Conservation (phyloP, 768 basidiomycete species). For the Tylopilus rubrobrunneus region DNA sequence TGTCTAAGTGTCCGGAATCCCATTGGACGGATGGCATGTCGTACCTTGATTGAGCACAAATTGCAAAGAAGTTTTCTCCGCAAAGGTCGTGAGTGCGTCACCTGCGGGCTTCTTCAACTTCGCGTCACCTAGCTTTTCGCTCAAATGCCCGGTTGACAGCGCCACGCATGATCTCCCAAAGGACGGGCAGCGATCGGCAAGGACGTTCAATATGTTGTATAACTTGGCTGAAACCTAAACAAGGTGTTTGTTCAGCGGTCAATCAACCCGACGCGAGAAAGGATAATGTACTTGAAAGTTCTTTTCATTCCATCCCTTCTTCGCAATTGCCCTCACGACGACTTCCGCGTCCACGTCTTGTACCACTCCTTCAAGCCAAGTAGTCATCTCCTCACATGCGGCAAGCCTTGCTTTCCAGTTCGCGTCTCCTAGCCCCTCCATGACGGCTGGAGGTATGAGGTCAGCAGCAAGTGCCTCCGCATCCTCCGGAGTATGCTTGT, state of each 20-base stretch:
- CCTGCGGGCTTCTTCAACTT: conserved; percentile 97
- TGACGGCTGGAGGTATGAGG: conserved; percentile 64
- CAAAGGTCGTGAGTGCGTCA: conserved; percentile 76
- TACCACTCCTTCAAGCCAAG: conserved; percentile 73
- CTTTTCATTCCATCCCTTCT: conserved; percentile 98
- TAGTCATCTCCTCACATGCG: conserved; percentile 79
- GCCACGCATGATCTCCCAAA: conserved; percentile 87
- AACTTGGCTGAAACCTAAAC: conserved; percentile 84
- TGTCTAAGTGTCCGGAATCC: conserved; percentile 14
- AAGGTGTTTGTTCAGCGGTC: conserved; percentile 8
- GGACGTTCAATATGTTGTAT: conserved; percentile 67
- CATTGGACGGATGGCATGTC: conserved; percentile 18
- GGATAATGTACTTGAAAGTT: conserved; percentile 79
- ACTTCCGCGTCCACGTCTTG: conserved; percentile 81
- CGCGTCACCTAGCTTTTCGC: conserved; percentile 93
- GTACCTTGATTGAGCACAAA: conserved; percentile 91
- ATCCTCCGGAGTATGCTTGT: conserved; percentile 87
- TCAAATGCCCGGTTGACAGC: conserved; percentile 73
- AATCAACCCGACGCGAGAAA: neutral
- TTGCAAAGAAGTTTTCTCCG: conserved; percentile 90
- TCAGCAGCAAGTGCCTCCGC: conserved; percentile 78
- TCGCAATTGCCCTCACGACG: conserved; percentile 78
- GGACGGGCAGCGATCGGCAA: conserved; percentile 75
- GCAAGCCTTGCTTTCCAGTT: conserved; percentile 94
- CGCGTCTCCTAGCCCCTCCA: conserved; percentile 73